These are phyloP conservation scores for Apiospora rasikravindrae DNA, from an alignment of 2,329 filamentous ascomycete genomes.

Conservation along the genomic window DNA sequence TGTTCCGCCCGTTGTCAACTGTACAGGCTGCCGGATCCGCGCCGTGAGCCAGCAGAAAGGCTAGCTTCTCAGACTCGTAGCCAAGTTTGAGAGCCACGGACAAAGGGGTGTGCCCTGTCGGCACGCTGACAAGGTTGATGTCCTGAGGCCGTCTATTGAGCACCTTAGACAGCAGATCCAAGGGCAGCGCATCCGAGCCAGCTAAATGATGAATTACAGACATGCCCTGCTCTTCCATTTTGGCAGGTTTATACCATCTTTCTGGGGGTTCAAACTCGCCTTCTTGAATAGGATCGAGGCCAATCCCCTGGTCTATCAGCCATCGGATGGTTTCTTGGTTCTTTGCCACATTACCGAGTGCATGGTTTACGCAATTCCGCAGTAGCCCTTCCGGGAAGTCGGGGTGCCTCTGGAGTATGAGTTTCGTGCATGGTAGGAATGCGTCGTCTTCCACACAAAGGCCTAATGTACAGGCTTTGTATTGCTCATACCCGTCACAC, in stretches of 20 bases:
- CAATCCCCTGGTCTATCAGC: background rate
- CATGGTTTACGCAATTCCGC: background rate
- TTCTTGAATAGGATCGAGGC: background rate
- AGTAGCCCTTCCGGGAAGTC: background rate
- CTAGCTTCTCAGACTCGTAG: background rate
- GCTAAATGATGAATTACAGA: background rate
- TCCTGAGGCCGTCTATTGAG: background rate
- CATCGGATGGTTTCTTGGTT: background rate
- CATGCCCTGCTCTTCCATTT: background rate
- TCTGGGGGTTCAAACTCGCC: background rate
- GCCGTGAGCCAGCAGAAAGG: background rate
- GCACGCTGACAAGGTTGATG: background rate
- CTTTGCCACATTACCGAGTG: background rate
- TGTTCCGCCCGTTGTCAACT: too few relatives aligned
- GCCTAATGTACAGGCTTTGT: background rate
- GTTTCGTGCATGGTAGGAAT: background rate
- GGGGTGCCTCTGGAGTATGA: background rate
- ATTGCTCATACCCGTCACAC: background rate
- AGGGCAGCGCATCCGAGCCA: background rate
- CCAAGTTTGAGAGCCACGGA: background rate
- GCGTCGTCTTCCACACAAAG: background rate
- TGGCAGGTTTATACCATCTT: background rate
- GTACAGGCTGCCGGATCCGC: background rate
- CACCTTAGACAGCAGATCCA: background rate
- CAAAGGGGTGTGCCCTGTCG: background rate